Conservation (phyloP, 208 protist genomes). For the Blechomonas ayalai region DNA sequence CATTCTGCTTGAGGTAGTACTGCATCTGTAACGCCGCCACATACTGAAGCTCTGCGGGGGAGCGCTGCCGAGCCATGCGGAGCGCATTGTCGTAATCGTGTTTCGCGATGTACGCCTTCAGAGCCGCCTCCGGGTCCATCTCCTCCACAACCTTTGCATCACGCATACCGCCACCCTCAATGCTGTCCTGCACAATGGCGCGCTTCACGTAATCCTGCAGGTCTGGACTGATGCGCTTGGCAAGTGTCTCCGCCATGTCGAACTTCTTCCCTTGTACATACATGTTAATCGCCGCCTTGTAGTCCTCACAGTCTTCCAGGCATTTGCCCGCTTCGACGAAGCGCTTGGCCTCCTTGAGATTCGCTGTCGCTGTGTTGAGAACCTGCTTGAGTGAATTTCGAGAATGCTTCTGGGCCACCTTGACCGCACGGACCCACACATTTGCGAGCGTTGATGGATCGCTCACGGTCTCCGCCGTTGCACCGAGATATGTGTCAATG, state of each 20-base stretch:
- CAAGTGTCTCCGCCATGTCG: conserved; percentile 85
- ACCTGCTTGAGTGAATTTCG: conserved; percentile 80
- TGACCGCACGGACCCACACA: conserved; percentile 92
- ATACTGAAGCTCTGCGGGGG: conserved; percentile 59
- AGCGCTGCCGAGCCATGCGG: conserved; percentile 59
- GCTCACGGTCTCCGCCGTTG: conserved; percentile 49
- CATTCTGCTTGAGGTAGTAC: conserved; percentile 48
- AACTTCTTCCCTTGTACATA: conserved; percentile 92
- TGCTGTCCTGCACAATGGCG: conserved; percentile 85
- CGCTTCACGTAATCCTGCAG: conserved; percentile 85
- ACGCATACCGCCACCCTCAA: conserved; percentile 63
- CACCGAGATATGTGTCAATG: conserved; percentile 93
- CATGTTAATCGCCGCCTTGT: conserved; percentile 91
- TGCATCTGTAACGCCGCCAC: conserved; percentile 74
- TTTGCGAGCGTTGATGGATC: conserved; percentile 70
- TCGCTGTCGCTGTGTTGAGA: conserved; percentile 49
- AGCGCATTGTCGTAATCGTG: conserved; percentile 78
- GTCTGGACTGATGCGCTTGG: conserved; percentile 79
- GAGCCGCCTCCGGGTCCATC: conserved; percentile 80
- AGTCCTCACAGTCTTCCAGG: conserved; percentile 88
- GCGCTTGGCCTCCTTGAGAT: conserved; percentile 74
- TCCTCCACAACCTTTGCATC: conserved; percentile 83
- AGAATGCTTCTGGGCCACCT: conserved; percentile 91
- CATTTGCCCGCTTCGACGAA: conserved; percentile 87
- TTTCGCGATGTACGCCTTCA: conserved; percentile 85